Conservation (phyloP, 2,329 filamentous ascomycete genomes). For the Fusarium albosuccineum region DNA sequence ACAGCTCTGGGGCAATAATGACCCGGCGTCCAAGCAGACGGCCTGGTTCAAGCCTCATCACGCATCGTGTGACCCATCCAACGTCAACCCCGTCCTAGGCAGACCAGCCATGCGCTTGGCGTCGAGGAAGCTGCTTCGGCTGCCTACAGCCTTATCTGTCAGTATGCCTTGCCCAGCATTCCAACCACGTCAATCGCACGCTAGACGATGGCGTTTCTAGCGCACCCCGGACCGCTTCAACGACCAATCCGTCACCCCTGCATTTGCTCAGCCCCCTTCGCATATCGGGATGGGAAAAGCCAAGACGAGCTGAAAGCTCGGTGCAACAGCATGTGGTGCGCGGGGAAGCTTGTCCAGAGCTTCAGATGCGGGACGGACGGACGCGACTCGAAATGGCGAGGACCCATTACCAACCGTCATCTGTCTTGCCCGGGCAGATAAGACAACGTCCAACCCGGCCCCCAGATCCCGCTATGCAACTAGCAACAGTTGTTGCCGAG, state of each 20-base stretch:
- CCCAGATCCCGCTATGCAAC: not conserved
- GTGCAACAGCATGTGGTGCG: constrained; percentile 2
- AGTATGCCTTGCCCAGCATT: constrained; percentile 40
- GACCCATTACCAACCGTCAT: constrained; percentile 3
- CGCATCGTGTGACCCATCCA: constrained; percentile 35
- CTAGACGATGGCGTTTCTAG: constrained; percentile 34
- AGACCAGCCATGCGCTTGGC: constrained; percentile 23
- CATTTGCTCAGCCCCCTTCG: constrained; percentile 39
- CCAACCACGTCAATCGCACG: constrained; percentile 15
- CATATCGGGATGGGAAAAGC: constrained; percentile 18
- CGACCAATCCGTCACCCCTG: constrained; percentile 37
- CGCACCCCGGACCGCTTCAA: constrained; percentile 18
- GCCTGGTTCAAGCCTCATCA: constrained; percentile 23
- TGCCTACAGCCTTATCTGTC: constrained; percentile 29
- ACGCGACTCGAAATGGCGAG: constrained; percentile 13
- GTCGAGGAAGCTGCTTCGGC: not conserved
- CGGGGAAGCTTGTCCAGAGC: constrained; percentile 22
- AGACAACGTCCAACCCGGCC: not conserved
- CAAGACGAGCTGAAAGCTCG: constrained; percentile 42
- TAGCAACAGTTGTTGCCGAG: not conserved
- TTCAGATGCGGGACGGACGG: not conserved
- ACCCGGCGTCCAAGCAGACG: constrained; percentile 14
- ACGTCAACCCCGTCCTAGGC: constrained; percentile 15
- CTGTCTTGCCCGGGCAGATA: not conserved
- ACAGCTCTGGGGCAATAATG: constrained; percentile 28